phyloP scores from a whole-genome alignment of 768 basidiomycete species.

The Russula dissimulans region DNA sequence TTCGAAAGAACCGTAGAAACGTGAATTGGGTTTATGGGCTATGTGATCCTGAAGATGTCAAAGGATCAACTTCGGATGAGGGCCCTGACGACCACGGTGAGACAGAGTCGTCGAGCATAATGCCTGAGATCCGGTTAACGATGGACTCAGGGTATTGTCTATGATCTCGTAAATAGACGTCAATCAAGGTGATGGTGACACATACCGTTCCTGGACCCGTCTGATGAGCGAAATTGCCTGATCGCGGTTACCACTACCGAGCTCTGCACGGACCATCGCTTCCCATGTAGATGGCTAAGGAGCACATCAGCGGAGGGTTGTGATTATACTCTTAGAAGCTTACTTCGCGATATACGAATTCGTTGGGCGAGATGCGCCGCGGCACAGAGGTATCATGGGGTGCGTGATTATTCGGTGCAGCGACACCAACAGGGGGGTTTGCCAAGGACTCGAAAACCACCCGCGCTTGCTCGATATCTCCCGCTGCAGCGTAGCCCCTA shows the following conservation, averaged over 20 bases:
- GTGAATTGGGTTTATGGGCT: slow-evolving; percentile 2
- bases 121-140: slow-evolving; percentile 69
- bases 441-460: slow-evolving; percentile 68
- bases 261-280: slow-evolving; percentile 87
- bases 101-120: slow-evolving; percentile 62
- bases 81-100: slow-evolving; percentile 32
- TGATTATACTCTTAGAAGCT: slow-evolving; percentile 19
- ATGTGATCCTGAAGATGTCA: background rate
- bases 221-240: slow-evolving; percentile 60
- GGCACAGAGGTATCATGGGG: slow-evolving; percentile 45
- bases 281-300: slow-evolving; percentile 86
- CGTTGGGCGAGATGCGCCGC: slow-evolving; percentile 32
- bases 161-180: slow-evolving; percentile 14
- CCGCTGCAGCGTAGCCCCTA: slow-evolving; percentile 56
- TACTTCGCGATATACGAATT: slow-evolving; percentile 79
- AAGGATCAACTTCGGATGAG: slow-evolving; percentile 7
- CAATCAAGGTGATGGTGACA: background rate
- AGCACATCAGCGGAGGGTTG: background rate
- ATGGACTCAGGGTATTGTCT: slow-evolving; percentile 75
- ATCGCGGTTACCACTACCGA: slow-evolving; percentile 65
- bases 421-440: slow-evolving; percentile 77
- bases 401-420: slow-evolving; percentile 82
- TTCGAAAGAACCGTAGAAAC: background rate
- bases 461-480: slow-evolving; percentile 63
- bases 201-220: slow-evolving; percentile 63